Base-by-base conservation (phyloP, 257 asterid species). In the Solanum clarkiae region DNA sequence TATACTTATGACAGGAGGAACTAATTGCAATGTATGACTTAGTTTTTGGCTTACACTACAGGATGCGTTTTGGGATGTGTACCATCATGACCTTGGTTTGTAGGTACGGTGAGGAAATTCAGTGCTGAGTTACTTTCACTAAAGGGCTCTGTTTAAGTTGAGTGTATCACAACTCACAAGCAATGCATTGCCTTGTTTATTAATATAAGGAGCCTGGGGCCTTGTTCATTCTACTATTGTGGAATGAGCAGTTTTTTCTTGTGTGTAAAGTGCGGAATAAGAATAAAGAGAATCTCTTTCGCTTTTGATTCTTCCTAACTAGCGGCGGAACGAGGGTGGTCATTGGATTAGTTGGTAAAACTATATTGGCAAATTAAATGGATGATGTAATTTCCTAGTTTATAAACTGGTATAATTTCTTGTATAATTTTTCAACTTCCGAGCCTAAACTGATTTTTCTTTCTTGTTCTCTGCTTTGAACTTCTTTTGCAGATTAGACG, bases 401-500 rank as follows among this genome's bases (percentile, higher is more conserved):
- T 29, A 29, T 29, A 29, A 26, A 26, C 29, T 26, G 29, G 1
- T 26, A 26, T 26, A 26, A 26, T 26, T 1, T 26, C 26, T n/a
- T n/a, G n/a, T n/a, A n/a, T n/a, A n/a, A n/a, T n/a, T n/a, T n/a
- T n/a, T n/a, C n/a, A n/a, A 49, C 55, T 49, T 49, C 15, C 55
- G 17, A 71, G 18, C 15, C 55, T 82, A 55, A 53, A 57, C 51
- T 36, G 36, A 79, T 77, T 7, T 63, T 42, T 13, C 81, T 85
- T 84, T 66, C 15, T 80, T 18, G 8, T 81, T 65, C 16, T 80
- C 40, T 62, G 60, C 47, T 26, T 84, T 16, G 22, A 85, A 81
- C 55, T 13, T 82, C 17, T 68, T 87, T 45, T 80, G 85, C 98
- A 97, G 99, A 91, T 88, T 88, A 87, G 97, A 97, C 83, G 84